Evolutionary conservation across 371 early-diverging fungal genomes (phyloP).

Genomic region (Quaeritorhiza haematococci): DNA sequence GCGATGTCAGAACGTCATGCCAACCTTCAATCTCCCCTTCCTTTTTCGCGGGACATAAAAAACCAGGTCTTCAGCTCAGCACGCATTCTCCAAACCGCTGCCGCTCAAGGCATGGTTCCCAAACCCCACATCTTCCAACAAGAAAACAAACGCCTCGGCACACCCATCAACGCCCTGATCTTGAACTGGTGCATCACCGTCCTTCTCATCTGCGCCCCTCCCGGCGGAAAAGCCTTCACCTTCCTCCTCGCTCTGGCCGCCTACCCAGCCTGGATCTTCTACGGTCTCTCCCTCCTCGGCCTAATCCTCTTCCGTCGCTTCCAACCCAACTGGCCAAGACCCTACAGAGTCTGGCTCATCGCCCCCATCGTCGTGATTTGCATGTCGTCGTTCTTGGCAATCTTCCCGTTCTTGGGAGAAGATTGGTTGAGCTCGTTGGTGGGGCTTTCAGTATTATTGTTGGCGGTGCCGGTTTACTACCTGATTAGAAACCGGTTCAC

Average conservation of each 20-base stretch:
- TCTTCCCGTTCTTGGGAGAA: too few species aligned
- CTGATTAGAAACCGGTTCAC: too few species aligned
- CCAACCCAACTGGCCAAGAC: not conserved
- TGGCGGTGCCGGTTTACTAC: too few species aligned
- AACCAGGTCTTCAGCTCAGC: slow-evolving; percentile 8
- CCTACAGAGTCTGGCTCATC: not conserved
- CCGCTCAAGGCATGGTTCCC: slow-evolving; percentile 40
- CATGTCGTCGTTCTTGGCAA: too few species aligned
- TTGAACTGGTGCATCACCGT: slow-evolving; percentile 35
- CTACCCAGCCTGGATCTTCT: slow-evolving; percentile 56
- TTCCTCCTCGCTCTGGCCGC: slow-evolving; percentile 41
- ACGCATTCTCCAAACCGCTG: slow-evolving; percentile 40
- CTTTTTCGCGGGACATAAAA: too few species aligned
- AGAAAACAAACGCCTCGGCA: slow-evolving; percentile 27
- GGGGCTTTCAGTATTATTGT: too few species aligned
- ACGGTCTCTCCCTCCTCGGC: slow-evolving; percentile 23
- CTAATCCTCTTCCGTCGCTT: not conserved
- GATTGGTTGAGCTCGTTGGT: too few species aligned
- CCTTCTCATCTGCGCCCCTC: slow-evolving; percentile 44
- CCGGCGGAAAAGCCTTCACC: slow-evolving; percentile 47
- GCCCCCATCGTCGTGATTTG: not conserved
- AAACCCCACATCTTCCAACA: slow-evolving; percentile 21
- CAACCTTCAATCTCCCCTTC: not conserved
- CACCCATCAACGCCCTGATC: slow-evolving; percentile 37
- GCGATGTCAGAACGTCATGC: too few species aligned